Evolutionary conservation across 2,329 filamentous ascomycete species (phyloP).

Genomic region (Colletotrichum cereale): DNA sequence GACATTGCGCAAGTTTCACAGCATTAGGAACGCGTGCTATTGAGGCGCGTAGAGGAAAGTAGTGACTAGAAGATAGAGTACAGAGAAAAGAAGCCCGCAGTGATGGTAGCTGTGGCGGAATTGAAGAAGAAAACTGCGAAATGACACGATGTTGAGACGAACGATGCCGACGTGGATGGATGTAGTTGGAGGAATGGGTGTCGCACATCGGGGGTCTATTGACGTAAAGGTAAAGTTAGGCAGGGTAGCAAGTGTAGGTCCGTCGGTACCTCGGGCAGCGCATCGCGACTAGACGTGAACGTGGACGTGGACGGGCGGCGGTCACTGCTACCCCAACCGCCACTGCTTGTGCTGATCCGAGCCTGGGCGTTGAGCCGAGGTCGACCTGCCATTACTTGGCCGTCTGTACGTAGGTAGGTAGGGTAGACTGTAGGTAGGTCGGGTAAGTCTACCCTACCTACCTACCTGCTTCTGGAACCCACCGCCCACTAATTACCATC

Average conservation of each 20-base stretch:
- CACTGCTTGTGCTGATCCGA: neutral
- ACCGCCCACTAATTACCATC: neutral
- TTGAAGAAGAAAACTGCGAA: slow-evolving; percentile 1
- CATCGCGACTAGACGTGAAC: slow-evolving; percentile 30
- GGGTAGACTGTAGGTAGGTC: neutral
- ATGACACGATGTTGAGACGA: neutral
- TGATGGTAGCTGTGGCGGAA: neutral
- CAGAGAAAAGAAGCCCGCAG: neutral
- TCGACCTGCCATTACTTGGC: neutral
- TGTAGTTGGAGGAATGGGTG: neutral
- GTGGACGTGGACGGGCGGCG: neutral
- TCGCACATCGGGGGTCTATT: slow-evolving; percentile 7
- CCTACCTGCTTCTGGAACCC: slow-evolving; percentile 5
- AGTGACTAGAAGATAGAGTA: neutral
- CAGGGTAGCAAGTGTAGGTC: neutral
- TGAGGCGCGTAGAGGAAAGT: neutral
- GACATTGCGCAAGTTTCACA: slow-evolving; percentile 32
- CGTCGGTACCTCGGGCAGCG: slow-evolving; percentile 13
- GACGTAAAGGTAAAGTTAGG: neutral
- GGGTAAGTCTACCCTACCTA: neutral
- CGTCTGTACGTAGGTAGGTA: neutral
- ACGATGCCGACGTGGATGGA: neutral
- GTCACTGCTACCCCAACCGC: no score
- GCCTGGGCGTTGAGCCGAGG: slow-evolving; percentile 26
- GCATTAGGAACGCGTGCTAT: slow-evolving; percentile 9